Conservation (phyloP, 345 rosid genomes). For the Hibiscus trionum region DNA sequence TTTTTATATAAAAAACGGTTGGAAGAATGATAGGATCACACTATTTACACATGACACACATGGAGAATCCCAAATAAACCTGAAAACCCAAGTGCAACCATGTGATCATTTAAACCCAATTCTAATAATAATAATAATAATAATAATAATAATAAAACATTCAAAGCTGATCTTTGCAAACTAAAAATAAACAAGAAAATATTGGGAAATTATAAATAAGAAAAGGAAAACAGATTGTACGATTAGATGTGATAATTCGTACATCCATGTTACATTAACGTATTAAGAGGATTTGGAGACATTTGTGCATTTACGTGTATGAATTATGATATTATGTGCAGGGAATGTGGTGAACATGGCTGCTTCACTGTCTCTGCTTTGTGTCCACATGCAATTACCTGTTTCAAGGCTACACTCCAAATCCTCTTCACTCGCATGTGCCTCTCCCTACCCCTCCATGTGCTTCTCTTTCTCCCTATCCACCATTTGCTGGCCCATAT, state of each 20-base stretch:
- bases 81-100: background rate
- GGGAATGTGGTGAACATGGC: conserved; percentile 67
- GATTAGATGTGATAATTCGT: too few species aligned
- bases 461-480: conserved; percentile 11
- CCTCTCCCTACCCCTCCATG: conserved; percentile 19
- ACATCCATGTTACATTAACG: too few species aligned
- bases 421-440: conserved; percentile 21
- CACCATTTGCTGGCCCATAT: conserved; percentile 43
- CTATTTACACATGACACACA: background rate
- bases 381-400: conserved; percentile 23
- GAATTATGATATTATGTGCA: conserved; percentile 16
- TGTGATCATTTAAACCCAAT: background rate
- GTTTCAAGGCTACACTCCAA: conserved; percentile 7
- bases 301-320: too few species aligned
- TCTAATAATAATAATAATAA: background rate
- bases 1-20: background rate
- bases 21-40: background rate
- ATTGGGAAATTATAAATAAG: too few species aligned
- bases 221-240: background rate
- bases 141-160: too few species aligned
- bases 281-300: too few species aligned
- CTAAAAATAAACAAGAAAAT: background rate
- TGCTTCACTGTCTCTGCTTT: conserved; percentile 39
- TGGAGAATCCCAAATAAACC: background rate
- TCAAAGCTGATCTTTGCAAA: background rate